A percentile compares a stretch with the other conserved stretches of the same genome.
Evolutionary conservation across 208 protist species (phyloP).

Genomic region (Angomonas deanei): DNA sequence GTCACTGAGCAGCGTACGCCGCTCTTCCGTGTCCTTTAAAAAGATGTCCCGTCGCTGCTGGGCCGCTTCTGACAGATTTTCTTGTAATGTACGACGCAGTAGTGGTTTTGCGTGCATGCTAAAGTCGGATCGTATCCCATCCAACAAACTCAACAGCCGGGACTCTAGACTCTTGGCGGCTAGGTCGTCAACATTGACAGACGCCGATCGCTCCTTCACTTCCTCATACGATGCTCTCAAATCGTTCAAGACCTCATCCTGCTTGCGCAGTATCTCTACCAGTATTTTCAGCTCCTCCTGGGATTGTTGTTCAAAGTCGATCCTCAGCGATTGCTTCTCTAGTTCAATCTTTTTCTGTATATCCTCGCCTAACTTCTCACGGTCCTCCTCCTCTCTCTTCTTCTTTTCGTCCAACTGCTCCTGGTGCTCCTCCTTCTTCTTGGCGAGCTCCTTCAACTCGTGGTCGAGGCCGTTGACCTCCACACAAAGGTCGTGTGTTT

Average conservation of each 20-base stretch:
- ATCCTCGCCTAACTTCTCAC: slow-evolving; percentile 5
- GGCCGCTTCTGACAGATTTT: slow-evolving; percentile 22
- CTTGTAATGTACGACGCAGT: slow-evolving; percentile 28
- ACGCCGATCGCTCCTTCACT: slow-evolving; percentile 16
- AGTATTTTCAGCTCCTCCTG: neutral
- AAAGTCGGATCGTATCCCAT: slow-evolving; percentile 24
- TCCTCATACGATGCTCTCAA: slow-evolving; percentile 10
- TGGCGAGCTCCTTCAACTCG: slow-evolving; percentile 10
- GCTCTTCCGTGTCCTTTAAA: slow-evolving; percentile 16
- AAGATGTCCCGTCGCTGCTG: slow-evolving; percentile 39
- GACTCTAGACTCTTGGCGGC: slow-evolving; percentile 20
- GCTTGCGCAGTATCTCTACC: neutral
- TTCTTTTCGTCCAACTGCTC: slow-evolving; percentile 4
- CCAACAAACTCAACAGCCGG: slow-evolving; percentile 19
- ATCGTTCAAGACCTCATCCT: neutral
- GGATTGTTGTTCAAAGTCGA: neutral
- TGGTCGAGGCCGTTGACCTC: slow-evolving; percentile 21
- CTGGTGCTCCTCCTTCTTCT: neutral
- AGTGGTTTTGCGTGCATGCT: slow-evolving; percentile 28
- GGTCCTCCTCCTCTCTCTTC: slow-evolving; percentile 5
- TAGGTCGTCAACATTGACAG: slow-evolving; percentile 7
- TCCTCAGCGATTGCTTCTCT: neutral
- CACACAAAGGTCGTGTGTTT: slow-evolving; percentile 22
- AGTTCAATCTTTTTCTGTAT: neutral
- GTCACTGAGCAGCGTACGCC: slow-evolving; percentile 7